Evolutionary conservation across 1,284 basidiomycete species (phyloP).

Genomic region (Entoloma clypeatum): DNA sequence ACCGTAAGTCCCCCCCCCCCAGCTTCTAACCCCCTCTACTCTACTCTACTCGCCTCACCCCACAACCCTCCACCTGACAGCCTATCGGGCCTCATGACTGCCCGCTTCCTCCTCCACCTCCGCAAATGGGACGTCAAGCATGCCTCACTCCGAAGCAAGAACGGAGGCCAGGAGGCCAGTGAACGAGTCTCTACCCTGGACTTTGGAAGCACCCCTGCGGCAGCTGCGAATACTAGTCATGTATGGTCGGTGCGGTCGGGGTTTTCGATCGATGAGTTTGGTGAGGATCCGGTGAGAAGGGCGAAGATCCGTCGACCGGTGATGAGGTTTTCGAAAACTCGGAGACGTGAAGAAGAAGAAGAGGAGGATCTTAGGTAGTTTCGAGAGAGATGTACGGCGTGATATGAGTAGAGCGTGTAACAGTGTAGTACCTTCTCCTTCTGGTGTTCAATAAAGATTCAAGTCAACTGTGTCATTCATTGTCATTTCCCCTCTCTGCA

Average conservation of each 20-base stretch:
- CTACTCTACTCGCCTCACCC: not conserved
- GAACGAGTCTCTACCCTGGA: constrained; percentile 8
- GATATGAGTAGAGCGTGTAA: too few species aligned
- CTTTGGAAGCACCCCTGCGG: constrained; percentile 7
- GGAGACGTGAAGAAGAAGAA: too few species aligned
- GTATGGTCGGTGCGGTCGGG: too few species aligned
- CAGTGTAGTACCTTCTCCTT: too few species aligned
- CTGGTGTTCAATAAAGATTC: too few species aligned
- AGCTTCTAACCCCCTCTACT: not conserved
- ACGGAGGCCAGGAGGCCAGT: not conserved
- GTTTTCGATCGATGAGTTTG: constrained; percentile 15
- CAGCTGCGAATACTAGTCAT: too few species aligned
- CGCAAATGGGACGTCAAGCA: constrained; percentile 19
- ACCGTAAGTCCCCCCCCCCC: constrained; percentile 11
- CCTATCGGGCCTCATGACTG: constrained; percentile 22
- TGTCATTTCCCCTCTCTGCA: too few species aligned
- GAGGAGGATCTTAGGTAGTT: too few species aligned
- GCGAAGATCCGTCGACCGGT: constrained; percentile 6
- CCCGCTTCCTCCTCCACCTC: constrained; percentile 22
- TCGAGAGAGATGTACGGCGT: too few species aligned
- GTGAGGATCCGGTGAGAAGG: constrained; percentile 16
- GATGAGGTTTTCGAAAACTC: too few species aligned
- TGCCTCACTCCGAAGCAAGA: constrained; percentile 1
- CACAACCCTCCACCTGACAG: too few species aligned
- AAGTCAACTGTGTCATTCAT: too few species aligned